These are phyloP conservation scores for Hondaea fermentalgiana DNA, from an alignment of 108 stramenopile genomes.

Conservation along the genomic window DNA sequence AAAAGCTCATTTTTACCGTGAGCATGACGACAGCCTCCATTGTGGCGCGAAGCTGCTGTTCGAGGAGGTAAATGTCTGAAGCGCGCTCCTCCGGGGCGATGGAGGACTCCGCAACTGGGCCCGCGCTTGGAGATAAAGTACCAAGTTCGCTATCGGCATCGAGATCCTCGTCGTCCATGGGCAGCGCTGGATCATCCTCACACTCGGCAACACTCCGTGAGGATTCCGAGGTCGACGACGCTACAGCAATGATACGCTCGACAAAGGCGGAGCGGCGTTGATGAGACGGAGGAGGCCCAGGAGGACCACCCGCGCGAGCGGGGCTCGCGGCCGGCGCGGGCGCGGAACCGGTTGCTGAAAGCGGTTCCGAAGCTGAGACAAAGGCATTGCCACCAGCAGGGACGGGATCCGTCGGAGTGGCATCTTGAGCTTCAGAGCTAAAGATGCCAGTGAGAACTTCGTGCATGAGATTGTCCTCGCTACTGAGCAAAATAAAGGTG, in stretches of 20 bases:
- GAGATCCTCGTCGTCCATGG: too few species aligned
- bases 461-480: constrained; percentile 12
- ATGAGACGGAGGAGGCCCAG: not conserved
- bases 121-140: not conserved
- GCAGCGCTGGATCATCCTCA: too few species aligned
- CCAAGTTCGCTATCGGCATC: not conserved
- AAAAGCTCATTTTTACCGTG: not conserved
- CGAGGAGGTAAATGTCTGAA: not conserved
- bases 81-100: not conserved
- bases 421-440: not conserved
- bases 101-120: not conserved
- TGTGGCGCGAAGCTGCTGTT: not conserved
- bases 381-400: too few species aligned
- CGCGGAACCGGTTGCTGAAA: too few species aligned
- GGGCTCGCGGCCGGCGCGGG: too few species aligned
- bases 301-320: too few species aligned
- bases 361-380: too few species aligned
- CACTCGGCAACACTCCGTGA: too few species aligned
- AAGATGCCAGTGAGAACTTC: constrained; percentile 3
- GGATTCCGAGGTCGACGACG: not conserved
- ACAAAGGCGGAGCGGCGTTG: too few species aligned
- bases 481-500: not conserved
- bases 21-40: not conserved
- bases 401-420: not conserved
- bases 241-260: not conserved